phyloP scores from a whole-genome alignment of 2,329 filamentous ascomycete genomes.

The Tolypocladium ovalisporum region DNA sequence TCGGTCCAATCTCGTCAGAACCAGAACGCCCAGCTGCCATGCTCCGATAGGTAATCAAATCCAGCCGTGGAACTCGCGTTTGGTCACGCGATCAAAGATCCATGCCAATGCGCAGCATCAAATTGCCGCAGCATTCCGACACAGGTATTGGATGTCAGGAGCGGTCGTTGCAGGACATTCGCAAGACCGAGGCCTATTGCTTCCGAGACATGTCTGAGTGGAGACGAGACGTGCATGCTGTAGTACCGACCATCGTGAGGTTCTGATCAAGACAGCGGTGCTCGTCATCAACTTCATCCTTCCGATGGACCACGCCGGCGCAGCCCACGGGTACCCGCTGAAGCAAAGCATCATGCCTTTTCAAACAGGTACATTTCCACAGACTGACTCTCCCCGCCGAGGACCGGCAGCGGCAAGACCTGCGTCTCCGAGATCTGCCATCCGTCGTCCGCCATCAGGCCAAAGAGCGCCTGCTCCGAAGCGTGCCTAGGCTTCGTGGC shows the following conservation, averaged over 20 bases:
- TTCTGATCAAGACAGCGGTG: too few relatives aligned
- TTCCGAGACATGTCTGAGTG: background rate
- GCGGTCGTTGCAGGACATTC: background rate
- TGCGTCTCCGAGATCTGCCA: slow-evolving; percentile 33
- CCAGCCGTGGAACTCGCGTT: too few relatives aligned
- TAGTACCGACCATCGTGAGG: background rate
- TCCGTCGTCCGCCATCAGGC: slow-evolving; percentile 30
- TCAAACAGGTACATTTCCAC: slow-evolving; percentile 44
- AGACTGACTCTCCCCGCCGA: slow-evolving; percentile 30
- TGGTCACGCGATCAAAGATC: background rate
- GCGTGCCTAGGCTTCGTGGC: slow-evolving; percentile 46
- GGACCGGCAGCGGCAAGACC: slow-evolving; percentile 32
- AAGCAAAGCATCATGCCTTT: slow-evolving; percentile 12
- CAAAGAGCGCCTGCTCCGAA: slow-evolving; percentile 38
- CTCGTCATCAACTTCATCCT: background rate
- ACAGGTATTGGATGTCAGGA: too few relatives aligned
- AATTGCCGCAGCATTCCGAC: too few relatives aligned
- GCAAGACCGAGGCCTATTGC: background rate
- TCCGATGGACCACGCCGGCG: background rate
- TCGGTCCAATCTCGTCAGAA: background rate
- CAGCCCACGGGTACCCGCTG: background rate
- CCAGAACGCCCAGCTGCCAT: background rate
- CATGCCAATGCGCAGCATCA: too few relatives aligned
- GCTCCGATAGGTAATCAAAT: background rate
- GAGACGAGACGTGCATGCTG: background rate